Percentiles rank a stretch among this genome's conserved stretches.
These are phyloP conservation scores for Podosphaera fusca DNA, from an alignment of 2,329 filamentous ascomycete genomes.

Conservation along the genomic window DNA sequence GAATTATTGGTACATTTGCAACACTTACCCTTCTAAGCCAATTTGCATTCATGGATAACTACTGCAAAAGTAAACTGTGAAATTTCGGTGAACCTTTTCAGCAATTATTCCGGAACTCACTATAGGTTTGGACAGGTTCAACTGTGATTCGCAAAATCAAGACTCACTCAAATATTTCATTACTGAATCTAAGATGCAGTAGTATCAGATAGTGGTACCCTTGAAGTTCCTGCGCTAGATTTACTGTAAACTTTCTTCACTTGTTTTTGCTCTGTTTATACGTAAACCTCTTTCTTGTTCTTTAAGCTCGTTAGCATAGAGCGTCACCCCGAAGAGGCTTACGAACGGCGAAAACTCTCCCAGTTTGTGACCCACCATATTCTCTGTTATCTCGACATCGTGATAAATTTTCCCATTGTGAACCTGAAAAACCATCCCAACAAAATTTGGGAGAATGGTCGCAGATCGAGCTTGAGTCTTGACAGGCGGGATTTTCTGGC, in stretches of 20 bases:
- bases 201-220: too few relatives aligned
- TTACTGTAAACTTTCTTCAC: conserved; percentile 5
- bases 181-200: too few relatives aligned
- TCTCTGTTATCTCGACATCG: conserved; percentile 47
- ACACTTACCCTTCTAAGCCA: too few relatives aligned
- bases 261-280: conserved; percentile 52
- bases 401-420: conserved; percentile 51
- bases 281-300: conserved; percentile 42
- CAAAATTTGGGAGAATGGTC: conserved; percentile 51
- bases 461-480: conserved; percentile 46
- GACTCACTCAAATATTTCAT: too few relatives aligned
- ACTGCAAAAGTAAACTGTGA: too few relatives aligned
- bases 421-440: conserved; percentile 45
- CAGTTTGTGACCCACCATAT: conserved; percentile 57
- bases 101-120: too few relatives aligned
- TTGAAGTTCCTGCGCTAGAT: too few relatives aligned
- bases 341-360: conserved; percentile 46
- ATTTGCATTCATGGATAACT: too few relatives aligned
- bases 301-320: conserved; percentile 15
- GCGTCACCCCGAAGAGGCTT: neutral
- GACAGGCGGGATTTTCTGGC: conserved; percentile 35
- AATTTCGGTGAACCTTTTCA: too few relatives aligned
- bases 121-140: too few relatives aligned
- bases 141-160: too few relatives aligned
- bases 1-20: too few relatives aligned